phyloP scores from a whole-genome alignment of 2,329 filamentous ascomycete species.

The Pseudogymnoascus sp. region DNA sequence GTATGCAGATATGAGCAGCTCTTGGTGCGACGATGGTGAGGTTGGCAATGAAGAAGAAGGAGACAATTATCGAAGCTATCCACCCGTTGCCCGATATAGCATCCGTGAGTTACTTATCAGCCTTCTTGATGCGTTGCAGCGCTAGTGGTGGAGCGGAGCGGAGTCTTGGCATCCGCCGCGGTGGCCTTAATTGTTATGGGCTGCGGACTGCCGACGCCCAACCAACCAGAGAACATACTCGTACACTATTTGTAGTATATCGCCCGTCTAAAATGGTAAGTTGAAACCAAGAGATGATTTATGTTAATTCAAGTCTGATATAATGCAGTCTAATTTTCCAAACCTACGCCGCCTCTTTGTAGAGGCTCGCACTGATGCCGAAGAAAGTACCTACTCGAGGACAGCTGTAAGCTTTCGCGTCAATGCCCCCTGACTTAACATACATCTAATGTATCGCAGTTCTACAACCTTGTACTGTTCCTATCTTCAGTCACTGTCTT shows the following conservation, averaged over 20 bases:
- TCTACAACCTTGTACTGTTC: slow-evolving; percentile 95
- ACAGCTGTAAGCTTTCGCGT: slow-evolving; percentile 60
- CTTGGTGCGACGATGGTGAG: neutral
- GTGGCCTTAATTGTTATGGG: neutral
- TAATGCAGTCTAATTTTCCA: slow-evolving; percentile 52
- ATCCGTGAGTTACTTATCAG: slow-evolving; percentile 1
- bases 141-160: slow-evolving; percentile 5
- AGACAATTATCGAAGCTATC: neutral
- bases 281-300: neutral
- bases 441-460: slow-evolving; percentile 44
- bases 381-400: slow-evolving; percentile 89
- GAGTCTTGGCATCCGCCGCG: neutral
- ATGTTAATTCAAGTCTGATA: neutral
- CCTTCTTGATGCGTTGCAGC: slow-evolving; percentile 2
- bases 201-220: neutral
- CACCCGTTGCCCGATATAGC: slow-evolving; percentile 3
- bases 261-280: slow-evolving; percentile 2
- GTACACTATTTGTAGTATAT: neutral
- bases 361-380: slow-evolving; percentile 82
- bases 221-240: neutral
- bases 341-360: slow-evolving; percentile 96
- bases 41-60: slow-evolving; percentile 4
- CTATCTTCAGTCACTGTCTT: slow-evolving; percentile 94
- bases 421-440: neutral
- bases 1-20: neutral